Evolutionary conservation across 495 filamentous ascomycete genomes (phyloP).

Genomic region (Trichoderma gamsii): DNA sequence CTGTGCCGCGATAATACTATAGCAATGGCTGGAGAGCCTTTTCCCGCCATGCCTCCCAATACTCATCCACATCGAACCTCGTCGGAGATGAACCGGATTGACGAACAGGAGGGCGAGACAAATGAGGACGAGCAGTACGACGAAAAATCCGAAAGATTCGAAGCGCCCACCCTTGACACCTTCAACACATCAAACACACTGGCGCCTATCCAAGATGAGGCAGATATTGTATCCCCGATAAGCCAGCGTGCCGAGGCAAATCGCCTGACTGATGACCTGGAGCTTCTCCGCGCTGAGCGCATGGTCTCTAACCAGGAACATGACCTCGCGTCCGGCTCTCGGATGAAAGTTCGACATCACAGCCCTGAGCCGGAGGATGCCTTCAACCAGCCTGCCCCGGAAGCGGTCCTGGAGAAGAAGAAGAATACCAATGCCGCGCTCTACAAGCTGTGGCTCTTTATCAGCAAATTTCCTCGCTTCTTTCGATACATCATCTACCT

Average conservation of each 20-base stretch:
- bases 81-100: not conserved
- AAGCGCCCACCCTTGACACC: constrained; percentile 6
- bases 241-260: constrained; percentile 55
- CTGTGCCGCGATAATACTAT: not conserved
- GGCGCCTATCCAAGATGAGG: not conserved
- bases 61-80: not conserved
- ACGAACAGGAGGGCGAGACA: not conserved
- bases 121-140: not conserved
- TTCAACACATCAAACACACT: not conserved
- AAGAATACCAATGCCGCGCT: constrained; percentile 61
- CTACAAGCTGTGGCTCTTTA: constrained; percentile 33
- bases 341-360: constrained; percentile 31
- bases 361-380: constrained; percentile 65
- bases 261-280: constrained; percentile 76
- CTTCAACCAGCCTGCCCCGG: constrained; percentile 60
- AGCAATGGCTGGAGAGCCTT: constrained; percentile 2
- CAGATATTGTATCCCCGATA: not conserved
- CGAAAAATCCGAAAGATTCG: constrained; percentile 5
- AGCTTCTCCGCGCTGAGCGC: constrained; percentile 75
- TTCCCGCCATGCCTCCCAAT: not conserved
- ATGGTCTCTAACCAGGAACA: constrained; percentile 54
- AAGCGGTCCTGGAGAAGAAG: constrained; percentile 57
- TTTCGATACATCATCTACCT: constrained; percentile 87
- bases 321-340: constrained; percentile 29
- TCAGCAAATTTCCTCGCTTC: constrained; percentile 71